Base-by-base conservation (phyloP, 1,284 basidiomycete genomes). In the Marasmius oreades region DNA sequence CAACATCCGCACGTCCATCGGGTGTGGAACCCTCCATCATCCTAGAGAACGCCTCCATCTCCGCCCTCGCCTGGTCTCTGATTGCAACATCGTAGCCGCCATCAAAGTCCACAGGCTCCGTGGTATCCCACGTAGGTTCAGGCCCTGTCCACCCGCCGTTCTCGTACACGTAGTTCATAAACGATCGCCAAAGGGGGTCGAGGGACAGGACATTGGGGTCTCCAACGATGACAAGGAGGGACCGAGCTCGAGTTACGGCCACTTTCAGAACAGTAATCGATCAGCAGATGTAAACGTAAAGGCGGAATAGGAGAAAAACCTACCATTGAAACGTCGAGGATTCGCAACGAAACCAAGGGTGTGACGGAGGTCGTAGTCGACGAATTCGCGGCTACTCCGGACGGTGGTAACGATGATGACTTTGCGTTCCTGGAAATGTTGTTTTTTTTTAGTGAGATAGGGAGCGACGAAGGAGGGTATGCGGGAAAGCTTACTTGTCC, bases 381-480 rank as follows among this genome's bases (percentile, higher is more conserved):
- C 69, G 60, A 76, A 80, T 28, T 85, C 75, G 2, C 67, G 70
- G 62, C 77, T 85, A 62, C 83, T 85, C 59, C 85, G 71, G 1
- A 87, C 85, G 10, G 84, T 85, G 1, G 84, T 86, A 12, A 88
- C 77, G 59, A 88, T 84, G 48, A 88, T 86, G 6, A 85, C 76
- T 0, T 76, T 73, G 16, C 84, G 80, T 70, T 88, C 85, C 83
- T 86, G 53, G 48, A 2, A 14, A 5, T 55, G n/a, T n/a, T n/a
- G n/a, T n/a, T n/a, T n/a, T n/a, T n/a, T n/a, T n/a, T n/a, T n/a
- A n/a, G n/a, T n/a, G n/a, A n/a, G 23, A 18, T 44, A 23, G 22
- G 51, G 33, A 39, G 20, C 31, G 18, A 16, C 43, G 7, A 12
- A 28, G 34, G 36, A n/a, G 18, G 7, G 12, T 22, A 11, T 47